Evolutionary conservation across 176 grass and related monocot genomes (phyloP).

Genomic region (Triticum turgidum): DNA sequence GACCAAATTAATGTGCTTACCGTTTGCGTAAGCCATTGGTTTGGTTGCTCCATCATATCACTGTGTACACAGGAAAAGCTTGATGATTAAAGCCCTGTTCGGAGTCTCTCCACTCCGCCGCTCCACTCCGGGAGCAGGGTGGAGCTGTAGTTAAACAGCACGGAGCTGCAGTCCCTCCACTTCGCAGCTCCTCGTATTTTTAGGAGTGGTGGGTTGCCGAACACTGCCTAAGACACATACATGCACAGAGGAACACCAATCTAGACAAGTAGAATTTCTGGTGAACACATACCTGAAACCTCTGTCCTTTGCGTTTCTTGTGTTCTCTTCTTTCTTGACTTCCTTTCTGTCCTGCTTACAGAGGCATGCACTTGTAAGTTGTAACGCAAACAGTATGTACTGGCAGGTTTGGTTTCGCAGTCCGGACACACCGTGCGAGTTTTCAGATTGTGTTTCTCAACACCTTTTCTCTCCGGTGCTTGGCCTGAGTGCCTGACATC

Average conservation of each 20-base stretch:
- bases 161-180: too few relatives aligned
- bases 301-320: background rate
- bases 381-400: background rate
- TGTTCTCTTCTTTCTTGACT: background rate
- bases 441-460: background rate
- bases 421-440: background rate
- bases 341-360: background rate
- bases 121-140: too few relatives aligned
- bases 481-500: slow-evolving; percentile 18
- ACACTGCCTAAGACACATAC: too few relatives aligned
- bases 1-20: slow-evolving; percentile 2
- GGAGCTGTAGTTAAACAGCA: too few relatives aligned
- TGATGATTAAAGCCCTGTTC: too few relatives aligned
- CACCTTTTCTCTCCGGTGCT: too few relatives aligned
- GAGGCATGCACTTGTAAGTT: background rate
- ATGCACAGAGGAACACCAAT: background rate
- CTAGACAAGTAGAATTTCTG: background rate
- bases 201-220: too few relatives aligned
- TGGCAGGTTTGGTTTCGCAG: slow-evolving; percentile 20
- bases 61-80: background rate
- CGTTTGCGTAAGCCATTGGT: slow-evolving; percentile 36
- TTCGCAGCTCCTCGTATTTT: too few relatives aligned
- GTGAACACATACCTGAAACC: background rate
- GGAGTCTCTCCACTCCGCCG: too few relatives aligned
- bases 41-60: slow-evolving; percentile 32